These are phyloP conservation scores for Bipolaris bicolor DNA, from an alignment of 2,329 filamentous ascomycete species.

Conservation along the genomic window DNA sequence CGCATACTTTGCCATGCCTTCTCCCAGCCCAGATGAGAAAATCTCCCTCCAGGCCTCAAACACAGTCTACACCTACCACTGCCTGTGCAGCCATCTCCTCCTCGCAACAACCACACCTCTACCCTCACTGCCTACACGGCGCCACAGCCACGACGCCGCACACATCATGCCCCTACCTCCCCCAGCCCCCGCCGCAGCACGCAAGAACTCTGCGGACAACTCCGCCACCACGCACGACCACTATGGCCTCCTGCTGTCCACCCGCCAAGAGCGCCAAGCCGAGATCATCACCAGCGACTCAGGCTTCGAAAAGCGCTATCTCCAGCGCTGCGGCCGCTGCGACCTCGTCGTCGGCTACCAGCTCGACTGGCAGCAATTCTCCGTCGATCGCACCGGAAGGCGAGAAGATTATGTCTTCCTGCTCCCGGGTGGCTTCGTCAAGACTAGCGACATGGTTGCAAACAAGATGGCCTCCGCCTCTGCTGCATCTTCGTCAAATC, in stretches of 20 bases:
- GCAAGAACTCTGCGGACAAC: conserved; percentile 11
- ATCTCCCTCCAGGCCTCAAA: conserved; percentile 44
- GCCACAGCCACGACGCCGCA: conserved; percentile 58
- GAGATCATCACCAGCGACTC: conserved; percentile 63
- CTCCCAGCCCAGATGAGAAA: conserved; percentile 38
- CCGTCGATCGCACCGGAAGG: conserved; percentile 37
- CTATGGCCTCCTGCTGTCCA: conserved; percentile 60
- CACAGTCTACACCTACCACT: conserved; percentile 63
- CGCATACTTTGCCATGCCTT: conserved; percentile 43
- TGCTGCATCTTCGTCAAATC: conserved; percentile 10
- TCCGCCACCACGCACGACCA: conserved; percentile 34
- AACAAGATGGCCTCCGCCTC: conserved; percentile 38
- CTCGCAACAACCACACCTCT: conserved; percentile 65
- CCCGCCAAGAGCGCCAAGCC: conserved; percentile 55
- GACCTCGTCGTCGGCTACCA: conserved; percentile 67
- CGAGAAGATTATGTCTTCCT: conserved; percentile 63
- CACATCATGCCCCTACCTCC: conserved; percentile 63
- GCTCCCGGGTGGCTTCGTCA: conserved; percentile 64
- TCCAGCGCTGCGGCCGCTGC: conserved; percentile 67
- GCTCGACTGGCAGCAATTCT: conserved; percentile 61
- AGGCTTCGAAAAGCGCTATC: conserved; percentile 70
- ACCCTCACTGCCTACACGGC: conserved; percentile 59
- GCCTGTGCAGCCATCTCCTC: conserved; percentile 70
- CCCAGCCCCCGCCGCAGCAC: conserved; percentile 22
- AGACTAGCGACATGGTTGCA: conserved; percentile 62